phyloP scores from a whole-genome alignment of 352 stramenopile species.

The Plasmopara viticola region DNA sequence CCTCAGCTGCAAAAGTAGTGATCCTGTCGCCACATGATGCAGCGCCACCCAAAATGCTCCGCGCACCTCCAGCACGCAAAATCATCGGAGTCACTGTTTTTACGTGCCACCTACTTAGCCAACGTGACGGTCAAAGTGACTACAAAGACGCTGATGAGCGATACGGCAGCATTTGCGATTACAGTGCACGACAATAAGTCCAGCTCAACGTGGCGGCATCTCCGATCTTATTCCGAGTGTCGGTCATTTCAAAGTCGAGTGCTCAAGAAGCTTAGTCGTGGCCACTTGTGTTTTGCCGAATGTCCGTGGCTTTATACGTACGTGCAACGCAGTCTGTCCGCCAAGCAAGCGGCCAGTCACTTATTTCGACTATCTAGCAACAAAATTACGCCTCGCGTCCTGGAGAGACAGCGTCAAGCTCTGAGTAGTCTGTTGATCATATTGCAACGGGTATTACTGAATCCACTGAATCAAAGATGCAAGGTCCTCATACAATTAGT shows the following conservation, averaged over 20 bases:
- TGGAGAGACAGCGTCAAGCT: conserved; percentile 27
- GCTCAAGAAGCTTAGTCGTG: conserved; percentile 23
- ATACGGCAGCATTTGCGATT: conserved; percentile 19
- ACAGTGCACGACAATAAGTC: conserved; percentile 35
- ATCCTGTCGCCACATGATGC: too few relatives aligned
- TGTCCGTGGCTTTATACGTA: conserved; percentile 48
- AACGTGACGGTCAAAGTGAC: conserved; percentile 30
- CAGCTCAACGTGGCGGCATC: conserved; percentile 31
- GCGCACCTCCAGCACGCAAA: too few relatives aligned
- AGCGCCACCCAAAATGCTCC: too few relatives aligned
- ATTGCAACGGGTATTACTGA: conserved; percentile 33
- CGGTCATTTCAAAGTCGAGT: conserved; percentile 31
- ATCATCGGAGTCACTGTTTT: too few relatives aligned
- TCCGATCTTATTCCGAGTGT: conserved; percentile 34
- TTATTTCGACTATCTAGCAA: conserved; percentile 23
- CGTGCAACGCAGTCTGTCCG: conserved; percentile 31
- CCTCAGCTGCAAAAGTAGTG: too few relatives aligned
- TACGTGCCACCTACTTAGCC: conserved; percentile 16
- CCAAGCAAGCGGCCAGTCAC: conserved; percentile 10
- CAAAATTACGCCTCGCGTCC: conserved; percentile 14
- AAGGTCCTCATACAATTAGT: conserved; percentile 26
- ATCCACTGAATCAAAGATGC: conserved; percentile 37
- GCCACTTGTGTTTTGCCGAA: conserved; percentile 44
- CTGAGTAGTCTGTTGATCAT: conserved; percentile 32
- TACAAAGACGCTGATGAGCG: conserved; percentile 18